Percentiles rank a stretch among this genome's conserved stretches.
phyloP scores from a whole-genome alignment of 768 basidiomycete genomes.

The Coprinopsis cinerea region DNA sequence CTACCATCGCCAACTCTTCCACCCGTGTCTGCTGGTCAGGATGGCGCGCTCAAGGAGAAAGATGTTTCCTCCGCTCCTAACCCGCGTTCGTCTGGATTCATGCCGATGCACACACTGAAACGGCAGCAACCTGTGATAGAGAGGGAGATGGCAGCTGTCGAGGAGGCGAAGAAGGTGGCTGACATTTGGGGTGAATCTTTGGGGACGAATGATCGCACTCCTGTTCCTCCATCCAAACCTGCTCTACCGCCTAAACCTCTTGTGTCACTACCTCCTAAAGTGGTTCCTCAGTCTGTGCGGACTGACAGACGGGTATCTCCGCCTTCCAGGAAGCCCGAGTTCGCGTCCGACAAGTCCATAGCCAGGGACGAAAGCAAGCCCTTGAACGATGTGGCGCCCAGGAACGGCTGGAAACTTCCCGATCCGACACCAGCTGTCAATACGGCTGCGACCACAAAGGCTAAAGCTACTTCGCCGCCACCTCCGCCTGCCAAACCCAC shows the following conservation, averaged over 20 bases:
- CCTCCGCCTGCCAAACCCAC: slow-evolving; percentile 8
- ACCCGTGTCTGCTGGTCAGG: slow-evolving; percentile 6
- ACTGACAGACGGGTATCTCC: slow-evolving; percentile 33
- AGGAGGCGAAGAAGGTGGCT: slow-evolving; percentile 32
- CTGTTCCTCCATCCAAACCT: slow-evolving; percentile 3
- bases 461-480: not conserved
- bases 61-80: slow-evolving; percentile 43
- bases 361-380: too few relatives aligned
- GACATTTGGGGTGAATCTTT: slow-evolving; percentile 32
- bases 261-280: slow-evolving; percentile 18
- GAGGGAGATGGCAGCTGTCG: slow-evolving; percentile 26
- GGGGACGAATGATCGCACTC: not conserved
- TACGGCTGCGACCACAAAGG: not conserved
- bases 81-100: slow-evolving; percentile 72
- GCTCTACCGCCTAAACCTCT: slow-evolving; percentile 17
- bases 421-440: not conserved
- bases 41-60: slow-evolving; percentile 5
- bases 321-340: slow-evolving; percentile 17
- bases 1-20: not conserved
- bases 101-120: slow-evolving; percentile 55
- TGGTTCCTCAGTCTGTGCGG: slow-evolving; percentile 25
- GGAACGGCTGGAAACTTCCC: slow-evolving; percentile 5
- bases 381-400: not conserved
- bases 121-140: slow-evolving; percentile 21
- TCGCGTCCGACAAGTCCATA: not conserved